phyloP scores from a whole-genome alignment of 768 basidiomycete species.

The Lactifluus pinguis region DNA sequence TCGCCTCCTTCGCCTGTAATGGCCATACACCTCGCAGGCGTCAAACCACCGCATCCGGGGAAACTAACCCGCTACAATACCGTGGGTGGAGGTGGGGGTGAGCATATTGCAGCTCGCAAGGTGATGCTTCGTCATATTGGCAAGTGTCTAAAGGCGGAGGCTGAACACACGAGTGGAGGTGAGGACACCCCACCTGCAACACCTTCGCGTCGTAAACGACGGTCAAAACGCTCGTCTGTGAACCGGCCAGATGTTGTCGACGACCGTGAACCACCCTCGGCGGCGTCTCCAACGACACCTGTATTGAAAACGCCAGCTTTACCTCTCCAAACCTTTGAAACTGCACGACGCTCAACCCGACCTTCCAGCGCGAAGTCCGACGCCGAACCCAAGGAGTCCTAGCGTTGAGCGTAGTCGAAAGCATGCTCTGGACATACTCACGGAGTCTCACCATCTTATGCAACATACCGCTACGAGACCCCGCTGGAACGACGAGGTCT shows the following conservation, averaged over 20 bases:
- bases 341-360: neutral
- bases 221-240: slow-evolving; percentile 12
- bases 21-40: too few species aligned
- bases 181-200: slow-evolving; percentile 34
- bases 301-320: slow-evolving; percentile 7
- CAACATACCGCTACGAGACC: slow-evolving; percentile 15
- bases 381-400: slow-evolving; percentile 15
- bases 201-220: slow-evolving; percentile 15
- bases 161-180: slow-evolving; percentile 49
- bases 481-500: slow-evolving; percentile 14
- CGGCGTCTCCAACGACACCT: slow-evolving; percentile 21
- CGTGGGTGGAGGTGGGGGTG: slow-evolving; percentile 72
- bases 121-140: slow-evolving; percentile 56
- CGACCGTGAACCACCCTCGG: slow-evolving; percentile 21
- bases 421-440: slow-evolving; percentile 17
- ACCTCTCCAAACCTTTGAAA: slow-evolving; percentile 11
- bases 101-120: slow-evolving; percentile 63
- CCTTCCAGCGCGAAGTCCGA: slow-evolving; percentile 10
- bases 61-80: slow-evolving; percentile 60
- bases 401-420: slow-evolving; percentile 20
- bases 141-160: slow-evolving; percentile 49
- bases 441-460: neutral
- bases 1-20: too few species aligned
- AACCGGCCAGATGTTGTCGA: slow-evolving; percentile 25
- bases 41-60: slow-evolving; percentile 39